Evolutionary conservation across 2,329 filamentous ascomycete genomes (phyloP).

Genomic region (Exophiala bonariae): DNA sequence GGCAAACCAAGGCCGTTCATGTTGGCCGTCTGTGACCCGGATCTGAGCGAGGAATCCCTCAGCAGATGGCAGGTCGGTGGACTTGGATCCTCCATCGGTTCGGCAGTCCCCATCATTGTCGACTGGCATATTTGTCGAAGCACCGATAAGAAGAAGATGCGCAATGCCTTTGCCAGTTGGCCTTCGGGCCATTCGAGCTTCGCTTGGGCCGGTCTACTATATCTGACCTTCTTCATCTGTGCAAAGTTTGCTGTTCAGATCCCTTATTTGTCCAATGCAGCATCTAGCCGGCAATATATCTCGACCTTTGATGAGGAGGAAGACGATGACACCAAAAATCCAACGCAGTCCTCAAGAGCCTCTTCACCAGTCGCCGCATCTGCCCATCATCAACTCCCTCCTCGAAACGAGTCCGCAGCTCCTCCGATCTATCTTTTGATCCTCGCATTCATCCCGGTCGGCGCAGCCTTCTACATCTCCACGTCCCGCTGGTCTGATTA

Average conservation of each 20-base stretch:
- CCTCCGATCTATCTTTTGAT: slow-evolving; percentile 78
- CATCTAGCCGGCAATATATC: slow-evolving; percentile 17
- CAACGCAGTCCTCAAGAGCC: slow-evolving; percentile 1
- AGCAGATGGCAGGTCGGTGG: slow-evolving; percentile 64
- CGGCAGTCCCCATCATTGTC: slow-evolving; percentile 67
- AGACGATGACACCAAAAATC: neutral
- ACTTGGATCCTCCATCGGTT: slow-evolving; percentile 44
- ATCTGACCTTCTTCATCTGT: slow-evolving; percentile 83
- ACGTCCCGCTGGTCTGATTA: slow-evolving; percentile 85
- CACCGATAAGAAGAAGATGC: slow-evolving; percentile 58
- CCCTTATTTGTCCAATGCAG: slow-evolving; percentile 39
- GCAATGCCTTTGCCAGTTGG: slow-evolving; percentile 85
- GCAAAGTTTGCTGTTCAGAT: slow-evolving; percentile 52
- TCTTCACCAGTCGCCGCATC: slow-evolving; percentile 17
- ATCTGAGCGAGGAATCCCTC: slow-evolving; percentile 58
- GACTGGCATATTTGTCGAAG: slow-evolving; percentile 74
- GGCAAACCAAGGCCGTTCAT: slow-evolving; percentile 66
- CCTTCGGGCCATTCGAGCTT: slow-evolving; percentile 76
- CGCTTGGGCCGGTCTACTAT: slow-evolving; percentile 76
- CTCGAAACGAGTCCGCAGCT: slow-evolving; percentile 73
- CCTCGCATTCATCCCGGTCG: slow-evolving; percentile 67
- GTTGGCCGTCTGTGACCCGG: slow-evolving; percentile 72
- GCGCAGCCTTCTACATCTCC: slow-evolving; percentile 76
- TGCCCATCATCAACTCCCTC: slow-evolving; percentile 36
- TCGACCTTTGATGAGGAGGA: slow-evolving; percentile 21